Evolutionary conservation across 108 stramenopile species (phyloP).

Genomic region (Cyclotella sp.): DNA sequence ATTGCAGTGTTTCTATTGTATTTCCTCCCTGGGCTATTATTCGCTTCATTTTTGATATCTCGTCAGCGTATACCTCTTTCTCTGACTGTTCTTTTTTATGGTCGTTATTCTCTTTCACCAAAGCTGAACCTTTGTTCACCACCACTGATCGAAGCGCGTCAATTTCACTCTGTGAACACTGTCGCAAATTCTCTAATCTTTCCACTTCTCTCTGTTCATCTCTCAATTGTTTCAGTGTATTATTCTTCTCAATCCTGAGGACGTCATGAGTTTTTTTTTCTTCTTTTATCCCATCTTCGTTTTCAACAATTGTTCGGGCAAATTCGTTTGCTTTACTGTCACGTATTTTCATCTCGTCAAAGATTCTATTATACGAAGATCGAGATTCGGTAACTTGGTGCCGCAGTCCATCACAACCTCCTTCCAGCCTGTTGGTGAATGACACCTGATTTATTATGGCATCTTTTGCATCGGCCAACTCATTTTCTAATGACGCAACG

Average conservation of each 20-base stretch:
- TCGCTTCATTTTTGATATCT: constrained; percentile 55
- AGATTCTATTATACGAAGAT: constrained; percentile 54
- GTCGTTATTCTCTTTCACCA: constrained; percentile 84
- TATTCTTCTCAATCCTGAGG: constrained; percentile 32
- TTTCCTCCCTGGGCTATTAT: constrained; percentile 60
- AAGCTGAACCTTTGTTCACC: constrained; percentile 70
- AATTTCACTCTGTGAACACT: constrained; percentile 75
- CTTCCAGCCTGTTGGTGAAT: constrained; percentile 51
- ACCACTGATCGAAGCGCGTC: constrained; percentile 78
- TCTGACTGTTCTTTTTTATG: constrained; percentile 67
- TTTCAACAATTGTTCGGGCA: constrained; percentile 39
- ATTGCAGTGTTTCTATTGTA: constrained; percentile 67
- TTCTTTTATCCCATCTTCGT: constrained; percentile 72
- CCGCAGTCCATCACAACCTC: constrained; percentile 76
- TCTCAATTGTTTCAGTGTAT: constrained; percentile 27
- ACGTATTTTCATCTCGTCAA: constrained; percentile 72
- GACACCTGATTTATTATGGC: constrained; percentile 60
- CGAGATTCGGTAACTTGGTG: constrained; percentile 67
- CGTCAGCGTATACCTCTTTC: constrained; percentile 56
- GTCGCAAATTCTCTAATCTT: constrained; percentile 68
- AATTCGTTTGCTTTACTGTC: constrained; percentile 48
- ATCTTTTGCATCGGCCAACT: constrained; percentile 63
- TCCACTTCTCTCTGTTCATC: constrained; percentile 55
- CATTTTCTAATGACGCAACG: constrained; percentile 60
- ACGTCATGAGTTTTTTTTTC: constrained; percentile 64